Percentiles rank a stretch among this genome's conserved stretches.
Evolutionary conservation across 192 early-diverging fungal species (phyloP).

Genomic region (Rhizoclosmatium sp.): DNA sequence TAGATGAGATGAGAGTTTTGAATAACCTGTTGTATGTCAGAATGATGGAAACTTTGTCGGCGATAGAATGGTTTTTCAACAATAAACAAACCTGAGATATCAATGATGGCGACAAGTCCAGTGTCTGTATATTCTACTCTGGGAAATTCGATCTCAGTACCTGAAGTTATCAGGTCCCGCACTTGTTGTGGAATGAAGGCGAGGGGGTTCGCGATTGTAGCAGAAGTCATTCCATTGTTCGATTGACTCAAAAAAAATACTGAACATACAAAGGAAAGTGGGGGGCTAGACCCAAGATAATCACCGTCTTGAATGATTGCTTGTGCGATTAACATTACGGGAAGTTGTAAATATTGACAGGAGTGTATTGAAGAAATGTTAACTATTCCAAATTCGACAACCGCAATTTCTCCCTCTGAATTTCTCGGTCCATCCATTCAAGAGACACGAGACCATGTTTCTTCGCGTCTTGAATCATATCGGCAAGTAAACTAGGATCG

Average conservation of each 20-base stretch:
- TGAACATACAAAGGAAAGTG: too few species aligned
- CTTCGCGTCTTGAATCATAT: conserved; percentile 73
- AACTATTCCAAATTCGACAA: conserved; percentile 17
- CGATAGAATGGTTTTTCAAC: background rate
- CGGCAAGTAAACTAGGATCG: conserved; percentile 76
- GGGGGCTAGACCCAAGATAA: too few species aligned
- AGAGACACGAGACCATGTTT: conserved; percentile 10
- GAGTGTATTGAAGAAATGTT: background rate
- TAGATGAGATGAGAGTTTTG: conserved; percentile 26
- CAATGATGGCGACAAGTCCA: conserved; percentile 29
- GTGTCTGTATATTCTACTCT: background rate
- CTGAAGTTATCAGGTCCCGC: background rate
- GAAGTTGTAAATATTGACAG: too few species aligned
- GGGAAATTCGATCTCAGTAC: background rate
- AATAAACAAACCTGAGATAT: conserved; percentile 27
- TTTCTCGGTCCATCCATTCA: conserved; percentile 24
- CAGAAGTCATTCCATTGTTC: too few species aligned
- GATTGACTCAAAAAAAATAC: too few species aligned
- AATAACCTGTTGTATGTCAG: conserved; percentile 19
- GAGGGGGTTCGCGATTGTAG: background rate
- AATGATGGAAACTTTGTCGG: background rate
- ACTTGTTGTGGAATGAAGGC: conserved; percentile 6
- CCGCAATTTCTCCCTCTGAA: conserved; percentile 11
- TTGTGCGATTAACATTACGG: too few species aligned
- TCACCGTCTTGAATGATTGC: too few species aligned